Evolutionary conservation across 2,329 filamentous ascomycete species (phyloP).

Genomic region (Beauveria varroae): DNA sequence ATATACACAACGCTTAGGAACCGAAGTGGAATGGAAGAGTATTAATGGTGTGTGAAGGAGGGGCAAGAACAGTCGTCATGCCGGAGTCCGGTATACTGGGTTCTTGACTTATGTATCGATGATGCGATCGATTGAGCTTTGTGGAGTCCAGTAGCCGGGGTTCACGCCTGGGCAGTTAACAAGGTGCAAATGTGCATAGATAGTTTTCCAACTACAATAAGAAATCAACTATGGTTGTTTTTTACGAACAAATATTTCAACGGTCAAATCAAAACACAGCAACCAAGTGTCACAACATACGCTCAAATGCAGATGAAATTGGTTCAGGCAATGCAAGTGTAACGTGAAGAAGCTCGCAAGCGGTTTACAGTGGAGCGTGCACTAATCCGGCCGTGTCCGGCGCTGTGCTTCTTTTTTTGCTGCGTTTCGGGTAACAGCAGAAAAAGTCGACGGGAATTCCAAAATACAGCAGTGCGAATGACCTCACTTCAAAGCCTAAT

Average conservation of each 20-base stretch:
- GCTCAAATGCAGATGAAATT: not conserved
- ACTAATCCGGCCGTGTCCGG: not conserved
- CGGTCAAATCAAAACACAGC: no score
- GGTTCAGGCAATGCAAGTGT: not conserved
- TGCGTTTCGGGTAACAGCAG: not conserved
- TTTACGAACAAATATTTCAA: no score
- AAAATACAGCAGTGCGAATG: not conserved
- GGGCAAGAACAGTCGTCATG: not conserved
- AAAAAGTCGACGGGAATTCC: not conserved
- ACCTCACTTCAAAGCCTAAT: not conserved
- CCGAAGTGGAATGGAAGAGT: not conserved
- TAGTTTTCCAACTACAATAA: no score
- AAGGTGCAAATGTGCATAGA: not conserved
- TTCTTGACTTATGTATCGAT: not conserved
- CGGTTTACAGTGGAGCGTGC: not conserved
- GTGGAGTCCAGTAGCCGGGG: not conserved
- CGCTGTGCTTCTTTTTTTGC: not conserved
- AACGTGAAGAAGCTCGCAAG: not conserved
- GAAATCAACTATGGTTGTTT: no score
- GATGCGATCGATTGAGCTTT: slow-evolving; percentile 7
- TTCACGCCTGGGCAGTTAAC: not conserved
- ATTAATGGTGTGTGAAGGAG: not conserved
- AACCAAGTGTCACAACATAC: no score
- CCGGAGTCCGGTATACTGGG: not conserved
- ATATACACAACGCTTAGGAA: not conserved